Evolutionary conservation across 352 stramenopile species (phyloP).

Genomic region (Phytophthora colocasiae): DNA sequence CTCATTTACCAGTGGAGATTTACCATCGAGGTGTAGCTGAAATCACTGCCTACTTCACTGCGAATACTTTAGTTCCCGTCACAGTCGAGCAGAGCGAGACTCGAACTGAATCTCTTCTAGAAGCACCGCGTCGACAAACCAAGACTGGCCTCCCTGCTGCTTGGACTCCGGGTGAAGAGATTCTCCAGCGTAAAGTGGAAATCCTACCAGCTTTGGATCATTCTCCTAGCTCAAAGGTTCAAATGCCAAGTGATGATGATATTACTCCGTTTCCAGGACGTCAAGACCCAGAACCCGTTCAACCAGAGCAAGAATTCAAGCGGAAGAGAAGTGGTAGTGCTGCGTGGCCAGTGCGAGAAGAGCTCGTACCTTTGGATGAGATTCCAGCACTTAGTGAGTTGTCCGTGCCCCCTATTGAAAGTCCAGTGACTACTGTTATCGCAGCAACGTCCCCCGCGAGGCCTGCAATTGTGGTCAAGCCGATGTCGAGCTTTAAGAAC

Average conservation of each 20-base stretch:
- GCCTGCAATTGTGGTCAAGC: background rate
- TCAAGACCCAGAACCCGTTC: constrained; percentile 10
- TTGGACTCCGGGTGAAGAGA: constrained; percentile 30
- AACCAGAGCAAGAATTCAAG: constrained; percentile 6
- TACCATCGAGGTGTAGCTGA: constrained; percentile 22
- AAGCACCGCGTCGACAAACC: constrained; percentile 6
- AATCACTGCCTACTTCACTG: constrained; percentile 26
- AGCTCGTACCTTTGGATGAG: constrained; percentile 6
- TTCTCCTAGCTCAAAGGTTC: background rate
- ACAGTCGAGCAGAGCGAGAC: constrained; percentile 13
- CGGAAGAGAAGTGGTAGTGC: constrained; percentile 10
- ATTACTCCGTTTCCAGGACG: constrained; percentile 23
- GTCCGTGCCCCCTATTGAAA: background rate
- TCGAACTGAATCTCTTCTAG: constrained; percentile 14
- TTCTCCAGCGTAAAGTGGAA: constrained; percentile 33
- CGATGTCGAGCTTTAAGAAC: constrained; percentile 10
- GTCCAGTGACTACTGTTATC: background rate
- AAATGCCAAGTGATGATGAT: constrained; percentile 16
- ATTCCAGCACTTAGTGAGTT: constrained; percentile 3
- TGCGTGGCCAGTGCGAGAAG: constrained; percentile 22
- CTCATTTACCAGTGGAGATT: constrained; percentile 34
- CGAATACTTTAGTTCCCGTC: constrained; percentile 20
- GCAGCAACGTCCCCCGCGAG: background rate
- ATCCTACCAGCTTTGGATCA: constrained; percentile 33
- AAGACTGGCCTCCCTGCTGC: constrained; percentile 12